These are phyloP conservation scores for Penicillium maclennaniae DNA, from an alignment of 495 filamentous ascomycete species.

Conservation along the genomic window DNA sequence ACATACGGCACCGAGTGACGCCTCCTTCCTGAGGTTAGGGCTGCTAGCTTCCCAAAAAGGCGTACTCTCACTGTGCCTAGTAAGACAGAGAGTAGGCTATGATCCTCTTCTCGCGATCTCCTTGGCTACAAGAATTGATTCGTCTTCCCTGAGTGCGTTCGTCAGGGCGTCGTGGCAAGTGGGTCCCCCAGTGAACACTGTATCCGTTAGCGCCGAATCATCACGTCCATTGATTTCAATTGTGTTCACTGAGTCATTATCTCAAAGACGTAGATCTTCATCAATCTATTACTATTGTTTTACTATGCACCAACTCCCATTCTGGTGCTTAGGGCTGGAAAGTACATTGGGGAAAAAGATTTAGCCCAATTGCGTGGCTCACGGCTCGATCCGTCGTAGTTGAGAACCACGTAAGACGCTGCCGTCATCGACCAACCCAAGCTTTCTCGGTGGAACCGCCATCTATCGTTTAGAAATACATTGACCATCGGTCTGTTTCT, in stretches of 20 bases:
- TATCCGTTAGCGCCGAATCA: not conserved
- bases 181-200: not conserved
- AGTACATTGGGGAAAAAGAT: conserved; percentile 1
- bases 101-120: no score
- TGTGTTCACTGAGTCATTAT: not conserved
- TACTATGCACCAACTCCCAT: not conserved
- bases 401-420: conserved; percentile 23
- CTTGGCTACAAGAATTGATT: no score
- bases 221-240: not conserved
- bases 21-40: not conserved
- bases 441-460: conserved; percentile 16
- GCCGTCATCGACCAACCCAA: conserved; percentile 24
- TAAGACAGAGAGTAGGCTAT: not conserved
- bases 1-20: not conserved
- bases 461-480: not conserved
- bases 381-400: conserved; percentile 16
- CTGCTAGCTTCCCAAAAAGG: not conserved
- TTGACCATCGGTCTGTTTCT: not conserved
- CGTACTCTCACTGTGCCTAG: not conserved
- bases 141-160: not conserved
- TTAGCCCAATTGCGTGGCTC: conserved; percentile 15
- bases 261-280: not conserved
- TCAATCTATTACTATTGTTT: not conserved
- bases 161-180: conserved; percentile 10
- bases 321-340: not conserved